Percentiles rank a stretch among this genome's conserved stretches.
phyloP scores from a whole-genome alignment of 345 rosid species.

The Boechera stricta region DNA sequence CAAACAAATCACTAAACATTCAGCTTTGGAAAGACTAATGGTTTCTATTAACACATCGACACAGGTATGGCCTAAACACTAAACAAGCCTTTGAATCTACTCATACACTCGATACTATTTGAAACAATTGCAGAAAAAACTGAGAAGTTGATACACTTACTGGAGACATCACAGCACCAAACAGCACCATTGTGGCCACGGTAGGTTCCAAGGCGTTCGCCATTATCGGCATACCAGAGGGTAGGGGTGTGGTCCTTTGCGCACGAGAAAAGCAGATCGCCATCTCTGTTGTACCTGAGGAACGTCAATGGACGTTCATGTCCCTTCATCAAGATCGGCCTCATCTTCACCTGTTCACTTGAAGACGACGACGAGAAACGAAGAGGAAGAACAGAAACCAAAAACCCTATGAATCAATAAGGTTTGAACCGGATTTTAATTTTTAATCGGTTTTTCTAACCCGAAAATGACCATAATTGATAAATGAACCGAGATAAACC shows the following conservation, averaged over 20 bases:
- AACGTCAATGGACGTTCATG: slow-evolving; percentile 97
- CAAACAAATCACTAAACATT: neutral
- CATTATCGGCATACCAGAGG: slow-evolving; percentile 95
- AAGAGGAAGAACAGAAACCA: too few species aligned
- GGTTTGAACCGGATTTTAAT: too few species aligned
- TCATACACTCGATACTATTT: neutral
- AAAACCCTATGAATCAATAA: too few species aligned
- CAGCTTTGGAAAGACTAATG: neutral
- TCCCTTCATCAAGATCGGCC: slow-evolving; percentile 98
- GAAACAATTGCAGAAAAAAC: neutral
- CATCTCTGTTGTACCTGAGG: slow-evolving; percentile 87
- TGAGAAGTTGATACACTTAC: too few species aligned
- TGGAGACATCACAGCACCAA: slow-evolving; percentile 59
- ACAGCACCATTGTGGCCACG: slow-evolving; percentile 99
- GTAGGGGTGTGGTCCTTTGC: slow-evolving; percentile 96
- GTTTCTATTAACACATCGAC: too few species aligned
- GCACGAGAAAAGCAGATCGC: slow-evolving; percentile 92
- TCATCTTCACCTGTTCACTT: slow-evolving; percentile 48
- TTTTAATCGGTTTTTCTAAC: too few species aligned
- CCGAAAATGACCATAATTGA: too few species aligned
- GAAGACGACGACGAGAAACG: too few species aligned
- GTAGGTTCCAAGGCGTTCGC: slow-evolving; percentile 92
- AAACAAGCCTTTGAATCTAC: neutral
- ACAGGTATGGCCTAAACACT: neutral
- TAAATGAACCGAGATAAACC: too few species aligned